Percentiles rank a stretch among this genome's conserved stretches.
Conservation (phyloP, 1,284 basidiomycete genomes). For the Phylloporus gajari region DNA sequence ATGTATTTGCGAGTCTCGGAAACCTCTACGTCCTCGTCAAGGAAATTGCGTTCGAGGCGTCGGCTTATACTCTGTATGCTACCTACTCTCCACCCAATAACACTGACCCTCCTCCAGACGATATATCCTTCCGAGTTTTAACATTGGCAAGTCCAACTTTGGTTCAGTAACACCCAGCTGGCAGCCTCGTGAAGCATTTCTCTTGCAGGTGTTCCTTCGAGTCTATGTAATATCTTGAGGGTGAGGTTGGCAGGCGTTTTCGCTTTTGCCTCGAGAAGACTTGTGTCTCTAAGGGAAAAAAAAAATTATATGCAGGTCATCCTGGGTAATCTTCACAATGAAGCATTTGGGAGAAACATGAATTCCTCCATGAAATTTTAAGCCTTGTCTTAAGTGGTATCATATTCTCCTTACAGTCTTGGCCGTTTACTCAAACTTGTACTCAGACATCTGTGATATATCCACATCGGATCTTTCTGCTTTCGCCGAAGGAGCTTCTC, state of each 20-base stretch:
- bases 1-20: too few species aligned
- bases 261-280: background rate
- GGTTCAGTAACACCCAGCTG: slow-evolving; percentile 8
- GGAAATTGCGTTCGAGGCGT: slow-evolving; percentile 45
- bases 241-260: slow-evolving; percentile 30
- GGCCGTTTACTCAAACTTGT: too few species aligned
- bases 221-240: slow-evolving; percentile 44
- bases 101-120: slow-evolving; percentile 27
- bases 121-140: slow-evolving; percentile 39
- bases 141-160: slow-evolving; percentile 35
- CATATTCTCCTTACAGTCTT: background rate
- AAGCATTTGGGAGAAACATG: slow-evolving; percentile 31
- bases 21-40: too few species aligned
- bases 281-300: too few species aligned
- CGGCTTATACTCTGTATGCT: background rate
- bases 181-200: background rate
- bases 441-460: too few species aligned
- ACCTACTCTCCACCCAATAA: background rate
- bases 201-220: slow-evolving; percentile 30
- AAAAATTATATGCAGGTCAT: slow-evolving; percentile 24
- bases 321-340: slow-evolving; percentile 26
- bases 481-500: too few species aligned
- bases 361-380: slow-evolving; percentile 31
- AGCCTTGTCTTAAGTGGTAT: slow-evolving; percentile 28
- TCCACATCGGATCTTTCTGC: too few species aligned